These are phyloP conservation scores for Phtheirospermum japonicum DNA, from an alignment of 257 asterid species.

Conservation along the genomic window DNA sequence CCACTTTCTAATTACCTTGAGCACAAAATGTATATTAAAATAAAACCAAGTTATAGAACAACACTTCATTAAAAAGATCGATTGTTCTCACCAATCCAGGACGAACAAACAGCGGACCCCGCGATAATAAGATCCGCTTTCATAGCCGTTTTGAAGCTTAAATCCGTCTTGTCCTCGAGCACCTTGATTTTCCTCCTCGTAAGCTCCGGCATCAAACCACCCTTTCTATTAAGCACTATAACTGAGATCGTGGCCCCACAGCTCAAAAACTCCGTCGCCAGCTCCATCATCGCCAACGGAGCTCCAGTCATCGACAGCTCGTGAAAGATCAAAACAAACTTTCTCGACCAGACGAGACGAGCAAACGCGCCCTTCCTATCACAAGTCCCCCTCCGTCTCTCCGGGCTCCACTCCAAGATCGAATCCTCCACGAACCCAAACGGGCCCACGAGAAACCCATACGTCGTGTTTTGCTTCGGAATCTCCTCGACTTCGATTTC, in stretches of 20 bases:
- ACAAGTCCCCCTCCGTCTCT: constrained; percentile 83
- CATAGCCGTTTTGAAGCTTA: constrained; percentile 92
- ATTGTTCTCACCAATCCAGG: constrained; percentile 86
- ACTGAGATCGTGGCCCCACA: constrained; percentile 91
- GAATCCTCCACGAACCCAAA: constrained; percentile 84
- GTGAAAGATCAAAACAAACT: constrained; percentile 85
- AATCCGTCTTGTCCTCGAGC: constrained; percentile 69
- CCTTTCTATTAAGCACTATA: constrained; percentile 78
- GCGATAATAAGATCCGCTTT: constrained; percentile 93
- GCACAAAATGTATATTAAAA: too few relatives aligned
- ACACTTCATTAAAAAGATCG: constrained; percentile 6
- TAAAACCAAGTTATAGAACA: constrained; percentile 6
- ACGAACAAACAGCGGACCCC: constrained; percentile 91
- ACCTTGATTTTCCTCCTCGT: constrained; percentile 85
- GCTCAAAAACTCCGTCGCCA: constrained; percentile 92
- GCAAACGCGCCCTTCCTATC: constrained; percentile 95
- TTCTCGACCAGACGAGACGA: constrained; percentile 96
- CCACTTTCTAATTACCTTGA: too few relatives aligned
- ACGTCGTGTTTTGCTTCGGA: constrained; percentile 69
- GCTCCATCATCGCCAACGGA: constrained; percentile 97
- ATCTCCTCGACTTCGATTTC: constrained; percentile 60
- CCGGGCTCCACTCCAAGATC: constrained; percentile 89
- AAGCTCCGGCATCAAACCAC: constrained; percentile 87
- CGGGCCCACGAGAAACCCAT: constrained; percentile 85
- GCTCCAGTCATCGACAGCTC: constrained; percentile 99